Evolutionary conservation across 768 basidiomycete genomes (phyloP).

Genomic region (Lactarius sp.): DNA sequence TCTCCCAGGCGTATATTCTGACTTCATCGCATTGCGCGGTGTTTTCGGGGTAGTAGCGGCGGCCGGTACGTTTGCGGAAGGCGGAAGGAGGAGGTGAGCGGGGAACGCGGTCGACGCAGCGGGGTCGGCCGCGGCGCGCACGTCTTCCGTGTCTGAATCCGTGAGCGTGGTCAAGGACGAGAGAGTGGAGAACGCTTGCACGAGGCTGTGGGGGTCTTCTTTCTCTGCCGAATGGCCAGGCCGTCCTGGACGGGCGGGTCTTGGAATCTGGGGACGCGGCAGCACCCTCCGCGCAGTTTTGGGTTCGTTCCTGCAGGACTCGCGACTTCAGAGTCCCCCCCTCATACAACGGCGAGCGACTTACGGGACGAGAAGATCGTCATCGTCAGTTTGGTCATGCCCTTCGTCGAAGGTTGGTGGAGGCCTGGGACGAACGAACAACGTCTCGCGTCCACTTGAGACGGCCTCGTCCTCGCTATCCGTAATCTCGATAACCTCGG

Average conservation of each 20-base stretch:
- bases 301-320: slow-evolving; percentile 4
- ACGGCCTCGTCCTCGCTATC: slow-evolving; percentile 14
- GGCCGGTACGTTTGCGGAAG: background rate
- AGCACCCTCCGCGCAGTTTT: slow-evolving; percentile 10
- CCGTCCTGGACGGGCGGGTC: background rate
- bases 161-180: slow-evolving; percentile 18
- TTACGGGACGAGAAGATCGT: slow-evolving; percentile 9
- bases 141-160: slow-evolving; percentile 11
- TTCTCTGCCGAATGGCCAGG: background rate
- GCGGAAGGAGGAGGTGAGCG: background rate
- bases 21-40: slow-evolving; percentile 4
- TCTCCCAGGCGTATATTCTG: slow-evolving; percentile 10
- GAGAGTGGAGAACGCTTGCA: slow-evolving; percentile 18
- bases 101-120: background rate
- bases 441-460: background rate
- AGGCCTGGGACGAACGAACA: background rate
- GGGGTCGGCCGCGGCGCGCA: background rate
- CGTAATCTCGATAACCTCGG: slow-evolving; percentile 13
- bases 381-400: background rate
- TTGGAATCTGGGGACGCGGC: slow-evolving; percentile 2
- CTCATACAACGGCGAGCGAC: background rate
- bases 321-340: background rate
- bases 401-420: background rate
- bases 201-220: background rate
- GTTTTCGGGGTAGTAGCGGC: background rate